Evolutionary conservation across 2,329 filamentous ascomycete genomes (phyloP), one percentile per base, ranked within the genome.

Genomic region (Pestalotiopsis sp.): DNA sequence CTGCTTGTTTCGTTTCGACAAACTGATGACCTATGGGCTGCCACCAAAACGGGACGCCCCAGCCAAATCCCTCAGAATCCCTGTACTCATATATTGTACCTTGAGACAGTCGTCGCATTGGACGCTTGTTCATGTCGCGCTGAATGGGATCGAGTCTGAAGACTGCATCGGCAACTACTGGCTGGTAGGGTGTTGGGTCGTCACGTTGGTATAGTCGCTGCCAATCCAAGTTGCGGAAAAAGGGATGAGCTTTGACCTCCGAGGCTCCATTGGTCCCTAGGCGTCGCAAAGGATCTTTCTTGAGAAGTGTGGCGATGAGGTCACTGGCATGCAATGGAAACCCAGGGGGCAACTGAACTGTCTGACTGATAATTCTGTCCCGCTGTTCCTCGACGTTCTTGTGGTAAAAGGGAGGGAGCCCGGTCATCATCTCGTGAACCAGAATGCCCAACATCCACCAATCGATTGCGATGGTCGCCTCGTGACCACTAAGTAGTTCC

Each of bases 371-470:
- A 77, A 99, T 99, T 88, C 98, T 98, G 80, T 95, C 92, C 82
- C 98, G 98, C 96, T 97, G 98, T 82, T 98, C 95, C 81, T 98
- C 98, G 70, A 94, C 97, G 83, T 98, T 97, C 82, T 98, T 96
- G 76, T 98, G 95, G 82, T 99, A 98, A 83, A 98, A 99, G 0
- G 96, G 96, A 45, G 96, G 96, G 58, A 98, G 86, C 68, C 96
- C 96, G 68, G 96, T 98, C 86, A 98, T 85, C 96, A 99, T 99
- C 84, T 99, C 96, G 80, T 98, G 99, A 39, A 99, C 88, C 67
- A 99, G 86, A 69, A 98, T 95, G 76, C 96, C 96, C 20, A 99
- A 87, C 25, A 96, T 98, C 96, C 96, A 99, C 96, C 96, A 99
- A 80, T 98, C 95, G 58, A 98, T 95, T n/a, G 94, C 94, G 87